phyloP scores from a whole-genome alignment of 2,329 filamentous ascomycete species.

The Pseudofabraea citricarpa region DNA sequence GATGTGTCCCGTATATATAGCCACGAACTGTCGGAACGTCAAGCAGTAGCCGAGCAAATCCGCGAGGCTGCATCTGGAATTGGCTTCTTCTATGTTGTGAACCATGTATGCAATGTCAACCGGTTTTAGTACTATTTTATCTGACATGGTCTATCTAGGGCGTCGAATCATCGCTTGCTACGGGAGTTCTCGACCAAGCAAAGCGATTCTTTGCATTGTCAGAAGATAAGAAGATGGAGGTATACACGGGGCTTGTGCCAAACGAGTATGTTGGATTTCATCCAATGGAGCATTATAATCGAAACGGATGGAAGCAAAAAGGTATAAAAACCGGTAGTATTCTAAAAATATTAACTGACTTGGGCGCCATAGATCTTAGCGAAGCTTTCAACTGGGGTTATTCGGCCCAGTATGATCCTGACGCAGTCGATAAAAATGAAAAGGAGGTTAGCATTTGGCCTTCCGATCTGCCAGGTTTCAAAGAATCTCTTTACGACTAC shows the following conservation, averaged over 20 bases:
- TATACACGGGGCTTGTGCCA: constrained; percentile 12
- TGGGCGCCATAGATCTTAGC: constrained; percentile 37
- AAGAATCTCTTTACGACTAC: constrained; percentile 30
- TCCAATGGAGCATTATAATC: background rate
- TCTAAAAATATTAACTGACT: background rate
- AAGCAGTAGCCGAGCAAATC: constrained; percentile 29
- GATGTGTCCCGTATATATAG: constrained; percentile 33
- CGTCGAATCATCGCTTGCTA: constrained; percentile 17
- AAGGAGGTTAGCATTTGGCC: constrained; percentile 24
- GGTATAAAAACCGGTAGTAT: too few relatives aligned
- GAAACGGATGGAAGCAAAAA: constrained; percentile 27
- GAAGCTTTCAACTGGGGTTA: constrained; percentile 25
- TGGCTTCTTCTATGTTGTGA: constrained; percentile 38
- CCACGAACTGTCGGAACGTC: constrained; percentile 25
- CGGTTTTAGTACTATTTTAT: background rate
- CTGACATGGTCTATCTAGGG: background rate
- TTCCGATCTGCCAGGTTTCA: constrained; percentile 30
- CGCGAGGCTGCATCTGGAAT: constrained; percentile 31
- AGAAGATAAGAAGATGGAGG: constrained; percentile 30
- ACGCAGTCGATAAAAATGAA: background rate
- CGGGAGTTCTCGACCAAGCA: background rate
- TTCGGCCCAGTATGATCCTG: constrained; percentile 7
- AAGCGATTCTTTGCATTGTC: background rate
- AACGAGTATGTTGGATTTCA: constrained; percentile 2
- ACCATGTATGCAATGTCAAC: constrained; percentile 21